These are phyloP conservation scores for Fusarium sp. DNA, from an alignment of 2,329 filamentous ascomycete genomes.

Conservation along the genomic window DNA sequence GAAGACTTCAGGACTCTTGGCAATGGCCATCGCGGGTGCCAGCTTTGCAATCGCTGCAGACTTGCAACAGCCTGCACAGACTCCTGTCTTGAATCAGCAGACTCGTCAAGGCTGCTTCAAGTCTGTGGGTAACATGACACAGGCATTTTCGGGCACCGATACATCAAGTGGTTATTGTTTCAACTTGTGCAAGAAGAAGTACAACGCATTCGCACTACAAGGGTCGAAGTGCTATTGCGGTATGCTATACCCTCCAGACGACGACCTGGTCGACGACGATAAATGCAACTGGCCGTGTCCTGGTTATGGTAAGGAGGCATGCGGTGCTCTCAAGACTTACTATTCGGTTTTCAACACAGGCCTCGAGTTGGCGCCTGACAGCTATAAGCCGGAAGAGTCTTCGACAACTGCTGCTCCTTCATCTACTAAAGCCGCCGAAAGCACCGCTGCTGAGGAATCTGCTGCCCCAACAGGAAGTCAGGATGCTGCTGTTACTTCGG, in stretches of 20 bases:
- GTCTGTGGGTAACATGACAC: not conserved
- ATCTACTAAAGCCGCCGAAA: constrained; percentile 37
- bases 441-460: constrained; percentile 27
- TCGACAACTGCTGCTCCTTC: constrained; percentile 39
- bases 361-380: constrained; percentile 51
- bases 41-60: not conserved
- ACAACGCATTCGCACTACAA: not conserved
- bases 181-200: not conserved
- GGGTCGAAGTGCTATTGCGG: not conserved
- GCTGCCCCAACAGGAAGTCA: constrained; percentile 23
- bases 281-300: constrained; percentile 74
- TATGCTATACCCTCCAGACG: not conserved
- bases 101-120: not conserved
- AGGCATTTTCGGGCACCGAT: not conserved
- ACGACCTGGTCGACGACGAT: constrained; percentile 50
- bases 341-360: constrained; percentile 65
- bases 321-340: constrained; percentile 55
- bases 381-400: constrained; percentile 7
- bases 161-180: not conserved
- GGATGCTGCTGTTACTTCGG: not conserved
- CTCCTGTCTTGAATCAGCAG: not conserved
- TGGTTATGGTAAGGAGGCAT: constrained; percentile 70
- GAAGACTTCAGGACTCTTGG: not conserved
- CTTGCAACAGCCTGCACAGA: not conserved
- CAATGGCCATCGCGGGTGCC: not conserved